Conservation (phyloP, 2,329 filamentous ascomycete genomes). For the Cadophora sp. region DNA sequence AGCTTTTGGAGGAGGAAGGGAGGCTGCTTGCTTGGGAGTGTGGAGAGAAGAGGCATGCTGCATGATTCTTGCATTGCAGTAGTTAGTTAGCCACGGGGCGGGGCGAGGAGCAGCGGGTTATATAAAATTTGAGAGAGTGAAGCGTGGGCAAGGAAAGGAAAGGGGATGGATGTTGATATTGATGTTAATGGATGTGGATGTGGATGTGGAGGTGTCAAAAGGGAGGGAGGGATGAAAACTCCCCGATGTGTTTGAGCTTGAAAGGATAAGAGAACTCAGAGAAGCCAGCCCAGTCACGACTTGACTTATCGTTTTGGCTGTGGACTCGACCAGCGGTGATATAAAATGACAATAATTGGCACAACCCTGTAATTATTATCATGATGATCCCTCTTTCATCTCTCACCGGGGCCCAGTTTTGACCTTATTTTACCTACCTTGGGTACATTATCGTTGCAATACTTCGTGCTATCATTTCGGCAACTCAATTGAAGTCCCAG, state of each 20-base stretch:
- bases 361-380: background rate
- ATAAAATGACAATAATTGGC: background rate
- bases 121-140: background rate
- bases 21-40: slow-evolving; percentile 2
- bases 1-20: background rate
- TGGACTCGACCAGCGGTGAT: background rate
- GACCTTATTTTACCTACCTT: background rate
- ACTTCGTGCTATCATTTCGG: background rate
- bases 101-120: background rate
- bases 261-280: background rate
- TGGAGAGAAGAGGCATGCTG: background rate
- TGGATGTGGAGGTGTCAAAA: background rate
- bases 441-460: background rate
- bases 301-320: background rate
- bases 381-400: background rate
- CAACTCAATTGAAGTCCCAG: slow-evolving; percentile 4
- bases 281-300: background rate
- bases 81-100: background rate
- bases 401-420: background rate
- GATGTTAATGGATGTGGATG: too few relatives aligned
- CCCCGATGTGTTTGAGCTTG: slow-evolving; percentile 2
- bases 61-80: background rate
- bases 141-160: background rate
- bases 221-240: slow-evolving; percentile 3
- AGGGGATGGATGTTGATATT: background rate